Evolutionary conservation across 768 basidiomycete species (phyloP).

Genomic region (Boletus subcaerulescens): DNA sequence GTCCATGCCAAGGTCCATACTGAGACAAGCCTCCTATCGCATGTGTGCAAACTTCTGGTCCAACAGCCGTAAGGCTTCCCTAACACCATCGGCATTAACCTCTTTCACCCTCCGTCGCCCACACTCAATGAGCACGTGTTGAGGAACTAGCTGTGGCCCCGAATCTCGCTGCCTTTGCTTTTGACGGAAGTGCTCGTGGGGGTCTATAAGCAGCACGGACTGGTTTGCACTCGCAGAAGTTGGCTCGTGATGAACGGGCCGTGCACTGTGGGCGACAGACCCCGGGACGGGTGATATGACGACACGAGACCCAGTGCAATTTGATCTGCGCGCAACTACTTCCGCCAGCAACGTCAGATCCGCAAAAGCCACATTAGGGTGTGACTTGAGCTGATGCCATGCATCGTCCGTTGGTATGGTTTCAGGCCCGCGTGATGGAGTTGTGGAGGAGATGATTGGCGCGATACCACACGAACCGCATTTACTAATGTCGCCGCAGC

Average conservation of each 20-base stretch:
- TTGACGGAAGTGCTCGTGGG: slow-evolving; percentile 51
- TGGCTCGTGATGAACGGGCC: slow-evolving; percentile 10
- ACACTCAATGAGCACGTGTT: slow-evolving; percentile 60
- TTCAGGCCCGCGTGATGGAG: slow-evolving; percentile 32
- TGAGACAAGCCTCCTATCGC: slow-evolving; percentile 16
- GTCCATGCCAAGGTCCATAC: neutral
- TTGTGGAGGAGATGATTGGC: slow-evolving; percentile 26
- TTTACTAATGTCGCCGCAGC: slow-evolving; percentile 37
- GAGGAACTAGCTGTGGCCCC: slow-evolving; percentile 54
- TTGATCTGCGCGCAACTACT: slow-evolving; percentile 81
- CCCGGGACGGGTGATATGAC: slow-evolving; percentile 55
- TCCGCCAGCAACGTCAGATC: slow-evolving; percentile 83
- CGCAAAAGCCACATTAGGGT: slow-evolving; percentile 84
- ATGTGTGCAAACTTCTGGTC: slow-evolving; percentile 57
- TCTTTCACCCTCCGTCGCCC: slow-evolving; percentile 60
- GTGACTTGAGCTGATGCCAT: slow-evolving; percentile 81
- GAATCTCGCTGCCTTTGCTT: slow-evolving; percentile 40
- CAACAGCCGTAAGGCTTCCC: slow-evolving; percentile 70
- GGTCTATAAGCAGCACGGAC: slow-evolving; percentile 49
- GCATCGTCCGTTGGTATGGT: slow-evolving; percentile 79
- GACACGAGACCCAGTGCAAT: slow-evolving; percentile 69
- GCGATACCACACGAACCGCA: slow-evolving; percentile 33
- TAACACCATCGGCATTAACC: slow-evolving; percentile 71
- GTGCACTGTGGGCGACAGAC: slow-evolving; percentile 36
- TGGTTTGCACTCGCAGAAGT: slow-evolving; percentile 25